Evolutionary conservation across 441 rosid species (phyloP).

Genomic region (Kokia cookei): DNA sequence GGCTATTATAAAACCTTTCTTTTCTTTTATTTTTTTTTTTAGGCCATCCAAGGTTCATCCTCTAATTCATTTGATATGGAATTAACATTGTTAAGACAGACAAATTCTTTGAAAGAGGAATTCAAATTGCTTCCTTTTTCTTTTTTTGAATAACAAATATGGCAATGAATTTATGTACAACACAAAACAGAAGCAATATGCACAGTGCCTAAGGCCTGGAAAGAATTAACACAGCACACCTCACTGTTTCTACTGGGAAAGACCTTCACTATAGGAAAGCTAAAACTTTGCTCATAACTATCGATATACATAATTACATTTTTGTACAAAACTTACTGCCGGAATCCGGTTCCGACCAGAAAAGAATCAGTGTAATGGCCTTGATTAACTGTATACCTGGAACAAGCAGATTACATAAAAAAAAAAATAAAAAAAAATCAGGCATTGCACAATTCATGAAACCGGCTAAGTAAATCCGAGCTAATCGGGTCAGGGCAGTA

Average conservation of each 20-base stretch:
- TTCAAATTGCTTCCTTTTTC: not conserved
- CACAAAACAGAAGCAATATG: constrained; percentile 5
- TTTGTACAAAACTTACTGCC: constrained; percentile 25
- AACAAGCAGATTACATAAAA: not conserved
- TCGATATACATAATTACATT: constrained; percentile 16
- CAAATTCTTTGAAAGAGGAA: not conserved
- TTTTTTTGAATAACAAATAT: not conserved
- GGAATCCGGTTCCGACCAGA: constrained; percentile 10
- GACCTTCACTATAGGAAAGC: constrained; percentile 20
- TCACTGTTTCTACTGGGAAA: constrained; percentile 10
- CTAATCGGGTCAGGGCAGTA: not conserved
- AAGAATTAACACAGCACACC: constrained; percentile 15
- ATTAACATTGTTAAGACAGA: not conserved
- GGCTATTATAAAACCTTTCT: too few species aligned
- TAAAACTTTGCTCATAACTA: constrained; percentile 11
- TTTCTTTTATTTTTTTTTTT: too few species aligned
- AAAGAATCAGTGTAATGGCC: constrained; percentile 28
- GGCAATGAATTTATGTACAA: constrained; percentile 19
- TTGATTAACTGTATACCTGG: constrained; percentile 37
- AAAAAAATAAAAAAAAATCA: not conserved
- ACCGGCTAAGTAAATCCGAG: not conserved
- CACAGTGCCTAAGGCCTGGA: constrained; percentile 9
- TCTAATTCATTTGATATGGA: not conserved
- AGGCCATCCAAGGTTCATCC: not conserved
- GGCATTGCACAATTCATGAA: not conserved